Evolutionary conservation across 2,329 filamentous ascomycete species (phyloP), one percentile per base, ranked within the genome.

Genomic region (Neodidymelliopsis sp.): DNA sequence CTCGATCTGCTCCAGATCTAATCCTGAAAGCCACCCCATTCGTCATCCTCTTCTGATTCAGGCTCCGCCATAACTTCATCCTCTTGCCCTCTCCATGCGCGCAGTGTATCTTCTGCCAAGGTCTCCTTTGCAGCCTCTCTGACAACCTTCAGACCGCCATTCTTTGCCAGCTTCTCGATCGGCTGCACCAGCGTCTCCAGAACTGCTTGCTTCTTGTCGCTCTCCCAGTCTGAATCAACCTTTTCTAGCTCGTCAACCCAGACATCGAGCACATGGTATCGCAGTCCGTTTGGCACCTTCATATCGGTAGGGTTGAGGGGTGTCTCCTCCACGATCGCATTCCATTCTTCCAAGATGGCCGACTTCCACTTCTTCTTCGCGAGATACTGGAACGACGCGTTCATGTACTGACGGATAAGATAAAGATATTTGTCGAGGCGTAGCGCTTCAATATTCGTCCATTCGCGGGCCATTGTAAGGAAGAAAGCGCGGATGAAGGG

Each of bases 391-490:
- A 96, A 85, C 8, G 85, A 84, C n/a, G 88, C 85, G 27, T 82
- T 84, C 11, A 97, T 77, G 61, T 91, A 90, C 57, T 89, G 84
- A 41, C 94, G 83, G 49, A 95, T 88, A 13, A 97, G 81, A 60
- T 92, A 81, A 47, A 99, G 77, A 67, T 95, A 97, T 78, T 99
- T 99, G 75, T 99, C 91, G 78, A 97, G 87, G 24, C 78, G 73
- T 47, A 75, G 67, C 11, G 72, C 73, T 60, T 82, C 80, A 45
- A 82, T 81, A 4, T 72, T 71, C 2, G 63, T 66, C 79, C 79
- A 83, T 55, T 82, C 78, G 52, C 78, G 63, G 10, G 72, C 70
- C 60, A 82, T 81, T 5, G 79, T 83, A 34, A 70, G 68, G 76
- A 79, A 83, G 61, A 81, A 83, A 1, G 76, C 77, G 41, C 74